Conservation (phyloP, 768 basidiomycete species). For the Mrakia gelida region DNA sequence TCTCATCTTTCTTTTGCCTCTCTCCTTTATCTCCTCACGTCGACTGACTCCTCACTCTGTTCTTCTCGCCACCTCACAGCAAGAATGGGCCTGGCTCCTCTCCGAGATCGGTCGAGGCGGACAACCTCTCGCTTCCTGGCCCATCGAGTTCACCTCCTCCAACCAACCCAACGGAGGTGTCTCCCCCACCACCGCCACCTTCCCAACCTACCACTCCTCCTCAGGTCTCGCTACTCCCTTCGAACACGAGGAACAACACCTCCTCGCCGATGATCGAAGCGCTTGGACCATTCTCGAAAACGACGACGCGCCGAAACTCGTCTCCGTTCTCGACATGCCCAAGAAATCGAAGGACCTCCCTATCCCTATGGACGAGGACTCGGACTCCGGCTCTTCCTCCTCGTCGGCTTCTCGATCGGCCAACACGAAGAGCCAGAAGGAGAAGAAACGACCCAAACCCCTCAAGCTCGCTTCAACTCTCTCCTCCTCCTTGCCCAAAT, state of each 20-base stretch:
- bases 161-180: neutral
- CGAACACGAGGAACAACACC: neutral
- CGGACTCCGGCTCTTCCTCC: neutral
- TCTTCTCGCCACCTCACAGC: conserved; percentile 1
- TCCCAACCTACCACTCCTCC: neutral
- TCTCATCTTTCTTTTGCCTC: neutral
- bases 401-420: too few species aligned
- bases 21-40: neutral
- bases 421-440: neutral
- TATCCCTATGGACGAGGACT: neutral
- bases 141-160: conserved; percentile 27
- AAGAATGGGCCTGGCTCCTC: conserved; percentile 31
- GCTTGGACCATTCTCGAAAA: neutral
- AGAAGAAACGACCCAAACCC: conserved; percentile 16
- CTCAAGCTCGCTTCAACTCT: conserved; percentile 7
- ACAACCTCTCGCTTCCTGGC: conserved; percentile 27
- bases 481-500: neutral
- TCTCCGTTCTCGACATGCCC: conserved; percentile 20
- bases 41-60: neutral
- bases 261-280: neutral
- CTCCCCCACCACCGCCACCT: neutral
- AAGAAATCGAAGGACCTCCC: neutral
- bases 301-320: neutral
- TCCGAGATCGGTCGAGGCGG: conserved; percentile 20
- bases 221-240: neutral